Evolutionary conservation across 225 moss, liverwort and hornwort species (phyloP), one percentile per base, ranked within the genome.

Genomic region (Physcomitrium patens): DNA sequence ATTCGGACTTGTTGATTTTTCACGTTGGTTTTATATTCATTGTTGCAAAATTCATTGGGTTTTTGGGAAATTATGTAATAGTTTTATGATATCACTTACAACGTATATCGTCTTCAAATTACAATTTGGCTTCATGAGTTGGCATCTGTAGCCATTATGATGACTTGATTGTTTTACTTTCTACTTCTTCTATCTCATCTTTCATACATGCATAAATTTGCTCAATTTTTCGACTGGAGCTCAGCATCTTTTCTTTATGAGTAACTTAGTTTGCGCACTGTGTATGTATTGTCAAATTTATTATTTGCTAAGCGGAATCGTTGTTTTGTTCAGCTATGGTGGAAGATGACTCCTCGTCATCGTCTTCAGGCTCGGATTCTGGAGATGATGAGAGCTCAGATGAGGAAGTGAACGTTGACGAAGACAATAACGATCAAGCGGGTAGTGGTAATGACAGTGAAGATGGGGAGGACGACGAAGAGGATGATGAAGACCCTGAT

Each of bases 401-500:
- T 14, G 82, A 87, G 74, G 87, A 84, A 78, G 60, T 82, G 66
- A 67, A 76, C 24, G 79, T 58, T 3, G 82, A 88, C 27, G 88
- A 82, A 37, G 90, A 77, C 49, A 74, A 76, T 63, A 76, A 80
- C 63, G 84, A 79, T 62, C 79, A 62, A 53, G 82, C 76, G 48
- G 72, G 78, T 71, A 79, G 82, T 80, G 67, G 75, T 41, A 57
- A 79, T 59, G 59, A 84, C 55, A 78, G 91, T 75, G 72, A 81
- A 19, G 70, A 70, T 13, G 83, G 63, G 37, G 78, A 82, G 6
- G 93, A 83, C 0, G 88, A 77, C 1, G 88, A 82, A 1, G 88
- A 82, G 0, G 89, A 84, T 8, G 79, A 81, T 17, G 94, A 82
- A 6, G 84, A 82, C n/a, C 90, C 87, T 60, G 97, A 97, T 72